Evolutionary conservation across 2,329 filamentous ascomycete genomes (phyloP), one percentile per base, ranked within the genome.

Genomic region (Fusarium sp.): DNA sequence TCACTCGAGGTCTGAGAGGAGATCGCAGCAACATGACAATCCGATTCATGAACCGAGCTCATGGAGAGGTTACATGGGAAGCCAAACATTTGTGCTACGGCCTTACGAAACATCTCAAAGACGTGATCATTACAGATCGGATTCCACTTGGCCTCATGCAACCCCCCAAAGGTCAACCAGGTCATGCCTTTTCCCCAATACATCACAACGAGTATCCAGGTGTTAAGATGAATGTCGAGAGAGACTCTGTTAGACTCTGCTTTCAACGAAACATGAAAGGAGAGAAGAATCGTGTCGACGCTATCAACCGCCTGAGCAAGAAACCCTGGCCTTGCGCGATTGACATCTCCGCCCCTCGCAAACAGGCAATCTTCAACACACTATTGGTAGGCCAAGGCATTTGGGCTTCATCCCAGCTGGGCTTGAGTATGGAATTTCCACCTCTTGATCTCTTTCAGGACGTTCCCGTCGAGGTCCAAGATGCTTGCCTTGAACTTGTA

Each of bases 341-440:
- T 22, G 22, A 22, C 22, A 22, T 22, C 22, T 22, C 22, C 22
- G 22, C 22, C 22, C 22, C 22, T 22, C 24, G 24, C 24, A 24
- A 24, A 24, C 8, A 22, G 1, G 30, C 37, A 3, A 6, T 47
- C 0, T 39, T 65, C 6, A 51, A 65, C 5, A 19, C 37, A 13
- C 6, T 60, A 0, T 15, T 65, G 2, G 1, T 47, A 1, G 62
- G 45, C 0, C 20, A 50, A 17, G 60, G 54, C 0, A 24, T 65
- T 1, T 60, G 60, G 54, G 7, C 26, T 2, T 0, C 47, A 0
- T 9, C 9, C 0, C 33, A 28, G 0, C 5, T 4, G 0, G 22
- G 14, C 0, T 1, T 30, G 0, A 20, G 14, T 0, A 2, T 33
- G 0, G 1, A n/a, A 0, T 3, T 55, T 0, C 33, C 48, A 19